Evolutionary conservation across 352 stramenopile species (phyloP), one percentile per base, ranked within the genome.

Genomic region (Phytophthora citrophthora): DNA sequence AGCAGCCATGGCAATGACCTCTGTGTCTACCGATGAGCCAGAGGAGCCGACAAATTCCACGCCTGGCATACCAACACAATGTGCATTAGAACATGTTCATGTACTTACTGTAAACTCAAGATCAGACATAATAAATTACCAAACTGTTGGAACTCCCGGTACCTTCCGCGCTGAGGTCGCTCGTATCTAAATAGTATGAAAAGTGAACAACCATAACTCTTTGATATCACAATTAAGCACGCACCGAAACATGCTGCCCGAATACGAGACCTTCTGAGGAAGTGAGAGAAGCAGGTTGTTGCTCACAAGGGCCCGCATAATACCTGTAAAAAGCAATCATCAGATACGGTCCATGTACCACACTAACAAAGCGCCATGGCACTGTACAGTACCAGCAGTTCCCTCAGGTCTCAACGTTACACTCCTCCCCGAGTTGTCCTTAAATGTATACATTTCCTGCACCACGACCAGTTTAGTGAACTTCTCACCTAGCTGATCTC

Each of bases 381-480:
- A 20, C 20, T 20, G 20, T 20, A 20, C 20, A 20, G 20, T 20
- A 77, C 88, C 85, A 38, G 86, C 86, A 54, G 88, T 96, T 55
- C 88, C 86, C 74, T 96, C 88, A 16, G 88, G 88, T 47, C 88
- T 86, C 48, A 96, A 60, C 26, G 86, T 95, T 47, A 96, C 82
- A 44, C 85, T 94, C 58, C 93, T 95, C 53, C 79, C 82, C 26
- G 88, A 96, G 44, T 96, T 94, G 67, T 96, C 88, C 24, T 80
- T 41, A 51, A 96, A 96, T 36, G 86, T 96, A 61, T 96, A 96
- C 88, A 96, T 96, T 46, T 96, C 88, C 88, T 96, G 56, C 41
- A 54, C 9, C 24, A 52, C 9, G 24, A 46, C 12, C 5, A 47
- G 20, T 39, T 49, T 34, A 56, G 44, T 51, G 24, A 23, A 47